Conservation (phyloP, 192 early-diverging fungal genomes). For the Backusella tarrabulga region DNA sequence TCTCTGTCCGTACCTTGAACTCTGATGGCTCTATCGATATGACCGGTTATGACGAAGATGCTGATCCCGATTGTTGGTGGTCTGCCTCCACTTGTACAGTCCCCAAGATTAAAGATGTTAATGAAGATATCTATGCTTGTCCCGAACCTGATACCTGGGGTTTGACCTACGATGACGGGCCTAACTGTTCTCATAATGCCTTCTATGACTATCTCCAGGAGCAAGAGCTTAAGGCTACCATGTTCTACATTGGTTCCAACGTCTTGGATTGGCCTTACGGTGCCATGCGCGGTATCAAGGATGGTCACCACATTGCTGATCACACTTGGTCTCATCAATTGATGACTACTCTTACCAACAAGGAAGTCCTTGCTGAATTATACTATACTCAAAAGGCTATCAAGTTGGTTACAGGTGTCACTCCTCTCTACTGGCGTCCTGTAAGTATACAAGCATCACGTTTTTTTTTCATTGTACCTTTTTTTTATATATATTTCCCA, state of each 20-base stretch:
- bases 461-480: not conserved
- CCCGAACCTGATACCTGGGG: conserved; percentile 45
- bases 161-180: conserved; percentile 65
- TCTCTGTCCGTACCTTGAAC: conserved; percentile 21
- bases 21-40: conserved; percentile 27
- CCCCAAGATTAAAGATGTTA: conserved; percentile 23
- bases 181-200: conserved; percentile 41
- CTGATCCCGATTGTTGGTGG: conserved; percentile 45
- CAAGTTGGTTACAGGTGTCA: conserved; percentile 39
- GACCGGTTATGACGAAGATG: conserved; percentile 8
- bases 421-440: conserved; percentile 37
- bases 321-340: conserved; percentile 62
- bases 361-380: conserved; percentile 55
- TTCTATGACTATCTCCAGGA: conserved; percentile 45
- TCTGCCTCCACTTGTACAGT: conserved; percentile 40
- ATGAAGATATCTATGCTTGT: conserved; percentile 43
- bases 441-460: conserved; percentile 11
- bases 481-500: not conserved
- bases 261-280: conserved; percentile 45
- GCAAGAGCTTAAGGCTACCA: conserved; percentile 53
- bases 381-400: conserved; percentile 49
- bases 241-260: conserved; percentile 64
- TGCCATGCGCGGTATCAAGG: conserved; percentile 43
- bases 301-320: conserved; percentile 59
- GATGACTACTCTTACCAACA: conserved; percentile 46